phyloP scores from a whole-genome alignment of 1,284 basidiomycete species.

The Ustilago esculenta region DNA sequence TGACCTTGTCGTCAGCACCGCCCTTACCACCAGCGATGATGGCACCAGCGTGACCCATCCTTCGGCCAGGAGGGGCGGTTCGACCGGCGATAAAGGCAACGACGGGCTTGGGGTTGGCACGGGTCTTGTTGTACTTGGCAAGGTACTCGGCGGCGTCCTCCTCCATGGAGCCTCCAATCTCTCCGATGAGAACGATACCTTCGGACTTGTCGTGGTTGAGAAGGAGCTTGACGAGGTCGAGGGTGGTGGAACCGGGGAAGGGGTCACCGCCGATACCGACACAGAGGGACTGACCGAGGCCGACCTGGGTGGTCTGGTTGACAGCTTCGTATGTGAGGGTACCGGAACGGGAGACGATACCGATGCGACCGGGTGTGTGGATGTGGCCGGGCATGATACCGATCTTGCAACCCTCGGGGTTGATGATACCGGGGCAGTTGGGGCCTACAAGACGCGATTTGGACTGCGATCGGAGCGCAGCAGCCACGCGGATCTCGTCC shows the following conservation, averaged over 20 bases:
- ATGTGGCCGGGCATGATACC: conserved; percentile 99
- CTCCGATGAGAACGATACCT: conserved; percentile 97
- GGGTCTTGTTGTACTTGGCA: conserved; percentile 89
- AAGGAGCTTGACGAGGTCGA: conserved; percentile 96
- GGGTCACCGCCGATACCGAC: conserved; percentile 99
- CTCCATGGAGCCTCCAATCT: conserved; percentile 99
- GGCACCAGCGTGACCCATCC: conserved; percentile 86
- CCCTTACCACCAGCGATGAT: conserved; percentile 98
- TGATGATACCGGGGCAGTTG: conserved; percentile 98
- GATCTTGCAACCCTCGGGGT: conserved; percentile 96
- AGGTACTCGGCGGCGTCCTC: conserved; percentile 98
- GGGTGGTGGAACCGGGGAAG: conserved; percentile 94
- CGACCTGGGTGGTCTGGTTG: conserved; percentile 90
- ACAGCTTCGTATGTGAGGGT: conserved; percentile 66
- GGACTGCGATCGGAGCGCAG: conserved; percentile 91
- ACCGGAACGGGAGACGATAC: conserved; percentile 78
- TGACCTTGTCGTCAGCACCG: conserved; percentile 93
- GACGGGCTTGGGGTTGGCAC: conserved; percentile 88
- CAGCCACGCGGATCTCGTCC: conserved; percentile 75
- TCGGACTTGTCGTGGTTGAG: conserved; percentile 79
- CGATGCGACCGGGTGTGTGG: conserved; percentile 86
- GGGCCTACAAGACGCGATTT: conserved; percentile 85
- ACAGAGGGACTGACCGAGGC: conserved; percentile 94
- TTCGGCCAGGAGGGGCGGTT: conserved; percentile 94
- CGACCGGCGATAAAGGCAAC: conserved; percentile 95